These are phyloP conservation scores for Miscanthus lutarioriparius DNA, from an alignment of 176 grass and related monocot genomes.

Conservation along the genomic window DNA sequence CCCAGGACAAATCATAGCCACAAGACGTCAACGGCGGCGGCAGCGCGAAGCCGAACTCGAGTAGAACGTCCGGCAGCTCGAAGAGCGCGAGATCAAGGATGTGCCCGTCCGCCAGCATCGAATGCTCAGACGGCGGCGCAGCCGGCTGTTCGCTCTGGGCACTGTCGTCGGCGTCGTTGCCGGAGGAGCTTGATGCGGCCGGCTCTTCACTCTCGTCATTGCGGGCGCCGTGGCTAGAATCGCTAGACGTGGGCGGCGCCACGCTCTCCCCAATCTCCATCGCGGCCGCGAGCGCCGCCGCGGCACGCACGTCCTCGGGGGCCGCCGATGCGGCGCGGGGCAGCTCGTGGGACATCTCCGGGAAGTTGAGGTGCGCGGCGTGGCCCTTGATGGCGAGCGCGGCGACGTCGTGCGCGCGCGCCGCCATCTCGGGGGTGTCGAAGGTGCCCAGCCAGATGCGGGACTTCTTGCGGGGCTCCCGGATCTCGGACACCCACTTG, in stretches of 20 bases:
- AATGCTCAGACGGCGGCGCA: not conserved
- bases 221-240: not conserved
- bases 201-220: not conserved
- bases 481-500: conserved; percentile 93
- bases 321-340: conserved; percentile 30
- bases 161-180: not conserved
- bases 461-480: conserved; percentile 86
- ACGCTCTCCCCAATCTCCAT: not conserved
- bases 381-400: conserved; percentile 75
- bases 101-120: not conserved
- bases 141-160: not conserved
- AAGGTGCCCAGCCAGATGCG: conserved; percentile 93
- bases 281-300: conserved; percentile 37
- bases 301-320: conserved; percentile 48
- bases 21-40: conserved; percentile 12
- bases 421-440: conserved; percentile 80
- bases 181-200: not conserved
- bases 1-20: conserved; percentile 21
- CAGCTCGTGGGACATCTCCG: conserved; percentile 31
- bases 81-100: conserved; percentile 33
- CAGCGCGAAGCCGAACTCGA: conserved; percentile 32
- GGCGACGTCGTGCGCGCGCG: conserved; percentile 91
- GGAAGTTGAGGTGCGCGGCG: conserved; percentile 55
- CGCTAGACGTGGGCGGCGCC: not conserved
- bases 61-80: conserved; percentile 32